A percentile compares a stretch with the other conserved stretches of the same genome.
Evolutionary conservation across 2,329 filamentous ascomycete species (phyloP).

Genomic region (Clarireedia hainanense): DNA sequence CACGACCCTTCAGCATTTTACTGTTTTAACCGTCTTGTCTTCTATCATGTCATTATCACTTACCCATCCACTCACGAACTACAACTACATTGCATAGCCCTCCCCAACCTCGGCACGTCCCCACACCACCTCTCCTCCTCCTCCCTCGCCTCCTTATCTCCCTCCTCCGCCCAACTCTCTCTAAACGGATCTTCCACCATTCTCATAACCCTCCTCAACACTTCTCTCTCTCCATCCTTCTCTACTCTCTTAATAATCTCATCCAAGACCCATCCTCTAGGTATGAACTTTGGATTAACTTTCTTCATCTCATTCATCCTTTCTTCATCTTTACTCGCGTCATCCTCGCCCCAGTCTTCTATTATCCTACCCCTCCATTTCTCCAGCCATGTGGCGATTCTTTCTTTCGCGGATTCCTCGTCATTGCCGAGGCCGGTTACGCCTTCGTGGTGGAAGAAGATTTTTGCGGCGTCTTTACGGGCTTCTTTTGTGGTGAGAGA

Average conservation of each 20-base stretch:
- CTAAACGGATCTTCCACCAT: conserved; percentile 80
- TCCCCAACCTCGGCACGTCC: conserved; percentile 70
- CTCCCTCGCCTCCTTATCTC: conserved; percentile 62
- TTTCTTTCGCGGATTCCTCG: conserved; percentile 56
- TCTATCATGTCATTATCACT: neutral
- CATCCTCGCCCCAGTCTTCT: conserved; percentile 63
- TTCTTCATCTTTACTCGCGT: conserved; percentile 45
- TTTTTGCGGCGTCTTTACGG: conserved; percentile 54
- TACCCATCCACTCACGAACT: conserved; percentile 54
- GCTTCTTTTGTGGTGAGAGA: conserved; percentile 58
- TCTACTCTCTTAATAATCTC: conserved; percentile 88
- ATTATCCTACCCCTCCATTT: conserved; percentile 64
- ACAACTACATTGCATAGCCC: conserved; percentile 90
- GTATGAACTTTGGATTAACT: conserved; percentile 89
- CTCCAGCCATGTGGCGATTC: conserved; percentile 73
- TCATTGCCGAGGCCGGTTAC: conserved; percentile 47
- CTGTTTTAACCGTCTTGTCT: neutral
- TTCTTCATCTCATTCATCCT: conserved; percentile 63
- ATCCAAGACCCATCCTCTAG: conserved; percentile 85
- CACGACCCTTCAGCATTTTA: too few relatives aligned
- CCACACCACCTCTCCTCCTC: conserved; percentile 80
- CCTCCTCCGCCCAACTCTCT: conserved; percentile 65
- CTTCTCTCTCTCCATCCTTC: conserved; percentile 70
- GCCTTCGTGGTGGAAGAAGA: conserved; percentile 77
- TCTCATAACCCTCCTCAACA: conserved; percentile 70